Conservation (phyloP, 108 stramenopile species). For the Cyclostephanos invisitatus region DNA sequence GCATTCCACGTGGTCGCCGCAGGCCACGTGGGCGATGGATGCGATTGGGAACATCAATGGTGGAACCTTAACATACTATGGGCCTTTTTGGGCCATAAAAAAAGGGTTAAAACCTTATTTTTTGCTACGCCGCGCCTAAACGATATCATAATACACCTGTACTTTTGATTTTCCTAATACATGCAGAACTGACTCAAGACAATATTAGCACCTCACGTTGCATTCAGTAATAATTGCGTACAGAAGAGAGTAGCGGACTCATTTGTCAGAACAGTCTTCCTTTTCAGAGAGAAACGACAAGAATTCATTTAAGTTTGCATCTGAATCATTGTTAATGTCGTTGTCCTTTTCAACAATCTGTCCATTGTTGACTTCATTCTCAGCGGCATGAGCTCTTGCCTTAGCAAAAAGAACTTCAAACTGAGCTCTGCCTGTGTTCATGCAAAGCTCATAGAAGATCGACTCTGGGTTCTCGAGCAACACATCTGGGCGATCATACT, state of each 20-base stretch:
- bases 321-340: neutral
- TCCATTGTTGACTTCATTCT: neutral
- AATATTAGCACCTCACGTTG: slow-evolving; percentile 2
- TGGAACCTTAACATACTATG: too few species aligned
- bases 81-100: too few species aligned
- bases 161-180: slow-evolving; percentile 1
- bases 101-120: too few species aligned
- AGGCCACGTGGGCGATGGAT: too few species aligned
- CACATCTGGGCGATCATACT: slow-evolving; percentile 5
- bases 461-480: slow-evolving; percentile 4
- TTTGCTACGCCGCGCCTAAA: too few species aligned
- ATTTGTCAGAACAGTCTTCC: neutral
- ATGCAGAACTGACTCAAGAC: slow-evolving; percentile 8
- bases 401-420: slow-evolving; percentile 12
- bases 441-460: slow-evolving; percentile 16
- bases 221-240: neutral
- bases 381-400: too few species aligned
- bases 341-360: neutral
- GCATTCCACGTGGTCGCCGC: too few species aligned
- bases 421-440: slow-evolving; percentile 16
- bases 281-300: slow-evolving; percentile 1
- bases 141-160: slow-evolving; percentile 2
- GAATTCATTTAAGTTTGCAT: slow-evolving; percentile 2
- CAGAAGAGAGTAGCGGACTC: neutral
- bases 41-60: too few species aligned